Evolutionary conservation across 345 rosid genomes (phyloP), one percentile per base, ranked within the genome.

Genomic region (Cardamine resedifolia): DNA sequence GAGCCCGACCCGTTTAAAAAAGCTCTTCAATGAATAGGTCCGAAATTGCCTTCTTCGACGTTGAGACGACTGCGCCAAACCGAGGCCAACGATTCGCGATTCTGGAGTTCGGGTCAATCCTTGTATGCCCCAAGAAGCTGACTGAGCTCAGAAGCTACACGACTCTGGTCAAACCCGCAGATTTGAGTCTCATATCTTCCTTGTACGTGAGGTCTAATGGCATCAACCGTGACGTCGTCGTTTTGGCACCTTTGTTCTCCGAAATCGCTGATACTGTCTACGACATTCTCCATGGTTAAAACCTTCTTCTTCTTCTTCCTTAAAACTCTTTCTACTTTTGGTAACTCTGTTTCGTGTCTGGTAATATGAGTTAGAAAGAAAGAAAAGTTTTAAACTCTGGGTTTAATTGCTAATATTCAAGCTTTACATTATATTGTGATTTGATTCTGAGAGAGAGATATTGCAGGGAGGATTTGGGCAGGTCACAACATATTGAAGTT

Each of bases 401-500:
- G 33, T 30, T 14, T 23, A 18, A 11, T 44, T 27, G 24, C 34
- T 27, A 56, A 64, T 65, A 44, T 45, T 45, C n/a, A 44, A 16
- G 57, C 57, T 53, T 63, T 71, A 3, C 43, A 4, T 38, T 18
- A 9, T 2, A 3, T 36, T 28, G 18, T 28, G 53, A 8, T 62
- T 20, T 63, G 36, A 38, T 18, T 27, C 18, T 38, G n/a, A n/a
- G 24, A 41, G 24, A 39, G 16, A 26, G n/a, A n/a, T 66, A 27
- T 49, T 70, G 44, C 69, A 93, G 97, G 94, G 66, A 85, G 98
- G 77, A 85, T 94, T 45, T 94, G 97, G 98, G 98, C 97, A 28
- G 97, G 98, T 2, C 98, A 94, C 73, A 94, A 91, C 72, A 94
- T 94, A 70, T 14, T 77, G 77, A 85, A 86, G 82, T 94, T 94